phyloP scores from a whole-genome alignment of 2,329 filamentous ascomycete genomes.

The Neopestalotiopsis sp. region DNA sequence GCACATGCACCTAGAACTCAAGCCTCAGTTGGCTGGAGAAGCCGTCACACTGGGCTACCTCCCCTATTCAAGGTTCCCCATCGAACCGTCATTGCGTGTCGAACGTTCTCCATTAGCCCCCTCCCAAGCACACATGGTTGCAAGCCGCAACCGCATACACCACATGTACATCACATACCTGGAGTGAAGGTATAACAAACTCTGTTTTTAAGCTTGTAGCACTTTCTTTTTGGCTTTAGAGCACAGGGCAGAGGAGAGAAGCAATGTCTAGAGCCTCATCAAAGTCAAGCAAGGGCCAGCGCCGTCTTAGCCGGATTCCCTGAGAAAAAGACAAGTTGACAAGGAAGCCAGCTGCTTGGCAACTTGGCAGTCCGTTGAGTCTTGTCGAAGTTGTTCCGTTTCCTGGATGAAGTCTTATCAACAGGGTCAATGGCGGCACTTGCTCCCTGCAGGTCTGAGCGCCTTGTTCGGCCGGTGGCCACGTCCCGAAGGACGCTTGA shows the following conservation, averaged over 20 bases:
- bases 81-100: background rate
- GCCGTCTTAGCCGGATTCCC: background rate
- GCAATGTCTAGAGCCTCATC: background rate
- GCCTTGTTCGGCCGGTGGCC: constrained; percentile 5
- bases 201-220: background rate
- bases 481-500: constrained; percentile 5
- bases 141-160: background rate
- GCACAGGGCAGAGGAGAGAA: background rate
- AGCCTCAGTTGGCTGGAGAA: background rate
- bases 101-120: background rate
- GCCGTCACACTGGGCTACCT: background rate
- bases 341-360: background rate
- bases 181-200: too few species aligned
- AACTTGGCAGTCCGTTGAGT: constrained; percentile 6
- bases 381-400: background rate
- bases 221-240: background rate
- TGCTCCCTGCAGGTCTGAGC: constrained; percentile 1
- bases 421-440: constrained; percentile 2
- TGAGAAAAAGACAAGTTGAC: background rate
- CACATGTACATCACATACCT: too few species aligned
- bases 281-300: background rate
- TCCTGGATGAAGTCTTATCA: constrained; percentile 3
- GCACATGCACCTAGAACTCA: background rate
- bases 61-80: background rate
- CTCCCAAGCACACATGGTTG: background rate